Conservation (phyloP, 2,329 filamentous ascomycete species). For the Byssothecium circinans region DNA sequence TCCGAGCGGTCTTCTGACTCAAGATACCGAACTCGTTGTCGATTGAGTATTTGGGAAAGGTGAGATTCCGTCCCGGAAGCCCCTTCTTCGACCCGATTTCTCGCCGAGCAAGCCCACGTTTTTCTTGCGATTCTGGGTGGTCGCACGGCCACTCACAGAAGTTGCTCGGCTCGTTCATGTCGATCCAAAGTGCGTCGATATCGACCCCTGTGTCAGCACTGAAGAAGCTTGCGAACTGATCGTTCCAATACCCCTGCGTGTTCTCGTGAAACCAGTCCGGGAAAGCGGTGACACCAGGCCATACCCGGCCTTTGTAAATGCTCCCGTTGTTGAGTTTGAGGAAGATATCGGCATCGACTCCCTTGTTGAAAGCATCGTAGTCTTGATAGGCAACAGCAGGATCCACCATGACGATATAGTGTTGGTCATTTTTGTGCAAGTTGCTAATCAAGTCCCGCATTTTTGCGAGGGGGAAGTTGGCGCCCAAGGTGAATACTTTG, state of each 20-base stretch:
- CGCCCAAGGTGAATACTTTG: slow-evolving; percentile 65
- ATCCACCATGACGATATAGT: slow-evolving; percentile 80
- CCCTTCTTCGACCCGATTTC: slow-evolving; percentile 53
- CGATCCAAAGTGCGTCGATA: slow-evolving; percentile 64
- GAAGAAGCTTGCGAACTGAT: slow-evolving; percentile 70
- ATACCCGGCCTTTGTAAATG: slow-evolving; percentile 67
- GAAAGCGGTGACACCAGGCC: slow-evolving; percentile 72
- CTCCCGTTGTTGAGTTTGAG: slow-evolving; percentile 57
- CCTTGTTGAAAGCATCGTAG: slow-evolving; percentile 63
- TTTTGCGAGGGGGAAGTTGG: slow-evolving; percentile 61
- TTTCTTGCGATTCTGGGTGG: slow-evolving; percentile 39
- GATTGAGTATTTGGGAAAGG: slow-evolving; percentile 67
- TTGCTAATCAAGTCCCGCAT: slow-evolving; percentile 66
- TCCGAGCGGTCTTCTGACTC: slow-evolving; percentile 59
- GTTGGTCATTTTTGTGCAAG: slow-evolving; percentile 66
- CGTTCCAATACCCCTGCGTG: slow-evolving; percentile 67
- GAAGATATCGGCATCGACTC: slow-evolving; percentile 58
- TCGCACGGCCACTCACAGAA: slow-evolving; percentile 51
- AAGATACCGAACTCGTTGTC: slow-evolving; percentile 56
- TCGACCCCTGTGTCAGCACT: slow-evolving; percentile 64
- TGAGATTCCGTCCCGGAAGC: slow-evolving; percentile 62
- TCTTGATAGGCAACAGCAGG: slow-evolving; percentile 57
- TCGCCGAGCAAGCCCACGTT: slow-evolving; percentile 4
- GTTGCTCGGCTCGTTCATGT: slow-evolving; percentile 37
- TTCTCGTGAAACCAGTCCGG: slow-evolving; percentile 75